These are phyloP conservation scores for Solanum virginianum DNA, from an alignment of 257 asterid genomes.

Conservation along the genomic window DNA sequence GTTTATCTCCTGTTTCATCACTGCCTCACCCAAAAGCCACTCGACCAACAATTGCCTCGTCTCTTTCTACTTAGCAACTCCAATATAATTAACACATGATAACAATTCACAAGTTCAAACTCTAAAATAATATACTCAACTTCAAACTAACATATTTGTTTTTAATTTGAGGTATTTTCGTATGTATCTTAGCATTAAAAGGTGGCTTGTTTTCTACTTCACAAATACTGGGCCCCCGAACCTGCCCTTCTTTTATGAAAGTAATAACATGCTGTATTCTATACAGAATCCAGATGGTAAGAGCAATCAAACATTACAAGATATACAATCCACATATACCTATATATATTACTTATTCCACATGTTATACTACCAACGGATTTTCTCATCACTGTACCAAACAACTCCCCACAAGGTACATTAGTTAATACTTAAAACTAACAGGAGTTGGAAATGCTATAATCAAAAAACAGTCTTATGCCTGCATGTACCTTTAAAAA, in stretches of 20 bases:
- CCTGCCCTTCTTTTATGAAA: background rate
- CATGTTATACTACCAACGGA: background rate
- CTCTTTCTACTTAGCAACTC: conserved; percentile 18
- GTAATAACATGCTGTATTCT: background rate
- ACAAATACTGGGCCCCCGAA: background rate
- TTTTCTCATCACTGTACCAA: background rate
- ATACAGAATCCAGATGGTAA: background rate
- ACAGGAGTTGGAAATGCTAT: background rate
- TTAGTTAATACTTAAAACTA: background rate
- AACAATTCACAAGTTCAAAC: background rate
- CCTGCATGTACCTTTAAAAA: background rate
- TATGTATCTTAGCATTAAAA: background rate
- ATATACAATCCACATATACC: background rate
- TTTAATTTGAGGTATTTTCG: no score
- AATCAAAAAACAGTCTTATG: background rate
- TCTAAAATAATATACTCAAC: background rate
- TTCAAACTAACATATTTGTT: background rate
- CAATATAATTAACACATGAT: background rate
- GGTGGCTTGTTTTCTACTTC: background rate
- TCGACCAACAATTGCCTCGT: conserved; percentile 6
- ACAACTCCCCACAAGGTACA: background rate
- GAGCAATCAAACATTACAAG: background rate
- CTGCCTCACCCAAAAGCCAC: conserved; percentile 20
- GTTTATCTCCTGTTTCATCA: background rate
- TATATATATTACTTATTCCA: background rate